These are phyloP conservation scores for Rhodocollybia butyracea DNA, from an alignment of 768 basidiomycete species.

Conservation along the genomic window DNA sequence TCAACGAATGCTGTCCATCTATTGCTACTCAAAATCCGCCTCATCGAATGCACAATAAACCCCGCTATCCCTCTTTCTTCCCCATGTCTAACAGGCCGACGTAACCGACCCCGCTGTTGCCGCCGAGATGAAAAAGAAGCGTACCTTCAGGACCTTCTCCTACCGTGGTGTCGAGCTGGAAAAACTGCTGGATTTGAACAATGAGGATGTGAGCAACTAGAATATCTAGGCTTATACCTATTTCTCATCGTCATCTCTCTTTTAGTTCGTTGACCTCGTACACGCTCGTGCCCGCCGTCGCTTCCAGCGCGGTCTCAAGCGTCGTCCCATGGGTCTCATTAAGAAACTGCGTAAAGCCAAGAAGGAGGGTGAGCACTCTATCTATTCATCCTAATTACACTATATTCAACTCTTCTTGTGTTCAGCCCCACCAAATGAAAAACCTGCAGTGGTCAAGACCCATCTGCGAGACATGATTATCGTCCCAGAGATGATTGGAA, in stretches of 20 bases:
- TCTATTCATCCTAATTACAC: too few relatives aligned
- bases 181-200: slow-evolving; percentile 93
- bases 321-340: slow-evolving; percentile 96
- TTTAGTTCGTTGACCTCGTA: slow-evolving; percentile 63
- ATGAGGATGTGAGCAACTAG: slow-evolving; percentile 77
- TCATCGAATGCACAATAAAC: too few relatives aligned
- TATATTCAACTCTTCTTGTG: too few relatives aligned
- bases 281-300: slow-evolving; percentile 98
- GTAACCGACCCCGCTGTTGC: slow-evolving; percentile 92
- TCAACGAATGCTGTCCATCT: too few relatives aligned
- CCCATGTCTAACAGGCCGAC: too few relatives aligned
- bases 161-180: slow-evolving; percentile 99
- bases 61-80: too few relatives aligned
- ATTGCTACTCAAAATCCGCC: too few relatives aligned
- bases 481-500: slow-evolving; percentile 99
- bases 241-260: slow-evolving; percentile 1
- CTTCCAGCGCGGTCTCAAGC: slow-evolving; percentile 98
- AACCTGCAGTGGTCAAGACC: slow-evolving; percentile 98
- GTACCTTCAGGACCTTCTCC: slow-evolving; percentile 98
- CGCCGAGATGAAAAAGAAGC: slow-evolving; percentile 97
- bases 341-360: slow-evolving; percentile 99
- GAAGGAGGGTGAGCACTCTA: too few relatives aligned
- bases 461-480: slow-evolving; percentile 99
- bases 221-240: background rate
- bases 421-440: slow-evolving; percentile 98